Conservation (phyloP, 78 protist species). For the Chrysochromulina parva region DNA sequence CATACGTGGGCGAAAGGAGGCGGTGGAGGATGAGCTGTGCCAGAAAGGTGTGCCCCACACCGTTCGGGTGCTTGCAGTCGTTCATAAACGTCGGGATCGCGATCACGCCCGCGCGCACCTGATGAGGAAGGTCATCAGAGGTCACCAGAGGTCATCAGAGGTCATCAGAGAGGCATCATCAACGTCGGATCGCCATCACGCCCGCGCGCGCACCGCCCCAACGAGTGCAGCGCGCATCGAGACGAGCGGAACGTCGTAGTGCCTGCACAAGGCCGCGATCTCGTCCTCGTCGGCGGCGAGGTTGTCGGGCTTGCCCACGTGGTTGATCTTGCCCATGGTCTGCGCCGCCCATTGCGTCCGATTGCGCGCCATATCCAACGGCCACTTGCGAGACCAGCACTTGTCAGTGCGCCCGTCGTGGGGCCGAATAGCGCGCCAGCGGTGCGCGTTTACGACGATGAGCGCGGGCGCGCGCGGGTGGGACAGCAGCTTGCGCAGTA, state of each 20-base stretch:
- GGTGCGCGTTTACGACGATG: slow-evolving; percentile 15
- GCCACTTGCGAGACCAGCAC: neutral
- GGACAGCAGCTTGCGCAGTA: neutral
- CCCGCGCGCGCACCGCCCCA: neutral
- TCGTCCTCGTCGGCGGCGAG: too few relatives aligned
- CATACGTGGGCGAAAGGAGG: too few relatives aligned
- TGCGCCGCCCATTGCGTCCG: slow-evolving; percentile 10
- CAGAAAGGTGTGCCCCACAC: neutral
- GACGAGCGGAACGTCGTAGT: neutral
- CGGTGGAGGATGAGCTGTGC: neutral
- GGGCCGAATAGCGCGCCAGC: neutral
- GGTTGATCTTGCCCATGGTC: neutral
- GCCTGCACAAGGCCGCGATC: neutral
- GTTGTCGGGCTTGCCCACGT: too few relatives aligned
- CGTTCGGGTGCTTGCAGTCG: neutral
- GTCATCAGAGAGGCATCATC: too few relatives aligned
- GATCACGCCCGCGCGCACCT: neutral
- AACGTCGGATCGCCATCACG: too few relatives aligned
- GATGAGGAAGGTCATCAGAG: too few relatives aligned
- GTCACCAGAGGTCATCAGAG: too few relatives aligned
- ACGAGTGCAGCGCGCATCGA: neutral
- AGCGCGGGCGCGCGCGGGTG: neutral
- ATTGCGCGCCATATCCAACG: neutral
- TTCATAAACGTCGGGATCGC: neutral
- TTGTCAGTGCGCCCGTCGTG: neutral